These are phyloP conservation scores for Melaleuca alternifolia DNA, from an alignment of 345 rosid genomes.

Conservation along the genomic window DNA sequence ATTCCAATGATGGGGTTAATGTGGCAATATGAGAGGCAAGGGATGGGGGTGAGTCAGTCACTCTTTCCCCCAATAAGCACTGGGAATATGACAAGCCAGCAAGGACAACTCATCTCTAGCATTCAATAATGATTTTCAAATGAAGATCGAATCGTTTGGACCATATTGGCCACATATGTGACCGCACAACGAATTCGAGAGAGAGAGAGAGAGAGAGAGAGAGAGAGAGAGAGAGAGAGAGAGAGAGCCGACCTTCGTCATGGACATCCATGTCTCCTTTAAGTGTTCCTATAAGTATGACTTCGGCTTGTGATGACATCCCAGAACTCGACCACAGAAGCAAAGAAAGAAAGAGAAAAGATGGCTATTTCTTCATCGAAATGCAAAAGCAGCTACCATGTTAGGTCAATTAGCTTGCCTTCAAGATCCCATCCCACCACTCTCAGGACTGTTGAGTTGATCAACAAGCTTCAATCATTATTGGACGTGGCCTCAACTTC, in stretches of 20 bases:
- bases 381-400: background rate
- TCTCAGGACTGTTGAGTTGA: slow-evolving; percentile 27
- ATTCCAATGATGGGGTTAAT: background rate
- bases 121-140: background rate
- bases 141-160: background rate
- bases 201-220: background rate
- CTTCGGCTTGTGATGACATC: background rate
- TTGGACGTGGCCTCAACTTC: slow-evolving; percentile 10
- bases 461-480: slow-evolving; percentile 27
- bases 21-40: background rate
- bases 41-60: background rate
- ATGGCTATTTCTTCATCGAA: slow-evolving; percentile 13
- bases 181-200: background rate
- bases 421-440: slow-evolving; percentile 61
- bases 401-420: slow-evolving; percentile 62
- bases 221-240: background rate
- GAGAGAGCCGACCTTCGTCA: background rate
- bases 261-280: background rate
- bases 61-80: background rate
- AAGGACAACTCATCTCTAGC: background rate
- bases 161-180: background rate
- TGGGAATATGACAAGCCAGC: background rate
- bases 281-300: background rate
- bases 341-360: background rate
- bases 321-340: background rate